Conservation (phyloP, 176 grass and related monocot genomes). For the Ampelocalamus luodianensis region DNA sequence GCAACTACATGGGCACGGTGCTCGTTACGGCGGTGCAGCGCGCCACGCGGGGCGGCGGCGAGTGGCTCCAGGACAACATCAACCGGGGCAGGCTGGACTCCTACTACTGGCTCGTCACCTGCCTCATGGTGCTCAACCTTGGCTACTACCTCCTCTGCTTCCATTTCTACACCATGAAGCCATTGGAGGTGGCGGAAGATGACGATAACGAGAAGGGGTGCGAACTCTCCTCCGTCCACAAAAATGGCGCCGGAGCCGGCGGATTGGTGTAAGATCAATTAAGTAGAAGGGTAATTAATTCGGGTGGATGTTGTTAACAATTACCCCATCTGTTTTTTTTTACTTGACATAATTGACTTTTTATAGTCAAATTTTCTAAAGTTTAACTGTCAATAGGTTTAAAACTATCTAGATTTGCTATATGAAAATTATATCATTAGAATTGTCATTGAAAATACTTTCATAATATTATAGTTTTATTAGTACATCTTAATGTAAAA, state of each 20-base stretch:
- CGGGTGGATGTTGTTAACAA: not conserved
- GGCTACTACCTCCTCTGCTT: conserved; percentile 64
- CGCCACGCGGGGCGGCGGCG: conserved; percentile 51
- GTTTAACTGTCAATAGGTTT: no score
- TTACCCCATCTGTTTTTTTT: no score
- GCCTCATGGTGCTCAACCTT: conserved; percentile 68
- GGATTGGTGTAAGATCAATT: conserved; percentile 19
- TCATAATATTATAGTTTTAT: no score
- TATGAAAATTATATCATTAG: no score
- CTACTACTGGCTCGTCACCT: conserved; percentile 85
- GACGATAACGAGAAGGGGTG: not conserved
- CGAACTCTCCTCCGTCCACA: conserved; percentile 41
- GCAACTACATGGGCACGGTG: conserved; percentile 73
- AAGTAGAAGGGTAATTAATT: not conserved
- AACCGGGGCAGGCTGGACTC: conserved; percentile 68
- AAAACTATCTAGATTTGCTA: no score
- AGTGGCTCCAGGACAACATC: conserved; percentile 95
- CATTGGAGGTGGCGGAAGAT: conserved; percentile 43
- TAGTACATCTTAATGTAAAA: no score
- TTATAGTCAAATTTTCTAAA: no score
- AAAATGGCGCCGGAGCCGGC: not conserved
- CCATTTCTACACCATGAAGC: conserved; percentile 72
- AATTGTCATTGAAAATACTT: no score
- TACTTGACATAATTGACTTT: no score
- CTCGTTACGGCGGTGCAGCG: conserved; percentile 72